A percentile compares a stretch with the other conserved stretches of the same genome.
These are phyloP conservation scores for Russula olivacea DNA, from an alignment of 768 basidiomycete species.

Conservation along the genomic window DNA sequence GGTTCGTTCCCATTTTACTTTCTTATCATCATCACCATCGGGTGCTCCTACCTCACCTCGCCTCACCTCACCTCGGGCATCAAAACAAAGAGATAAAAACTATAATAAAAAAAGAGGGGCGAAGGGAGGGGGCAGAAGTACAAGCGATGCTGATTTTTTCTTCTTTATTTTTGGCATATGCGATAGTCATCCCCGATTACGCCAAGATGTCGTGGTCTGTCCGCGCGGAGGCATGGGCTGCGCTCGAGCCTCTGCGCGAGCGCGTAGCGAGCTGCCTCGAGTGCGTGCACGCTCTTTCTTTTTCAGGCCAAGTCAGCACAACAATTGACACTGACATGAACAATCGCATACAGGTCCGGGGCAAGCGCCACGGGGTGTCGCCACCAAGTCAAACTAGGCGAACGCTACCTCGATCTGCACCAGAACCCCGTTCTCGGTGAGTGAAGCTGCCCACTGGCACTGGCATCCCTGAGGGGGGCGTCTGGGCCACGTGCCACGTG, in stretches of 20 bases:
- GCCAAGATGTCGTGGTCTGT: constrained; percentile 67
- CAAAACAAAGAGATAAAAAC: neutral
- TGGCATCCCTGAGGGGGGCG: no score
- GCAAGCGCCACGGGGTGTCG: constrained; percentile 21
- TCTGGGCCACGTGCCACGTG: no score
- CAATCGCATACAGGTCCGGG: no score
- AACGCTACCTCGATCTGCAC: constrained; percentile 19
- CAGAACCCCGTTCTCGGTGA: constrained; percentile 26
- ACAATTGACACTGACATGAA: no score
- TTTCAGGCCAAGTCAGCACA: no score
- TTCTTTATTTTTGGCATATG: no score
- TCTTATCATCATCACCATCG: neutral
- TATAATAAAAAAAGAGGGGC: neutral
- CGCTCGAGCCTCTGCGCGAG: constrained; percentile 48
- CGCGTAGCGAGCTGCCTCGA: constrained; percentile 66
- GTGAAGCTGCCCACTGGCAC: no score
- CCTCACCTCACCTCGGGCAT: neutral
- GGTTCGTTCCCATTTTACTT: constrained; percentile 36
- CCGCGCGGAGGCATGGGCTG: constrained; percentile 57
- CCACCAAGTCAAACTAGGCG: constrained; percentile 9
- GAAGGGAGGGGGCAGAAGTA: neutral
- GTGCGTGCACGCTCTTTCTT: constrained; percentile 37
- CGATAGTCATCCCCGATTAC: constrained; percentile 76
- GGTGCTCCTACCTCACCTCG: neutral
- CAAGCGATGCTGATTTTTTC: neutral